Percentiles rank a stretch among this genome's conserved stretches.
Evolutionary conservation across 179 eudicot species (phyloP).

Genomic region (Sideroxylon spinosum): DNA sequence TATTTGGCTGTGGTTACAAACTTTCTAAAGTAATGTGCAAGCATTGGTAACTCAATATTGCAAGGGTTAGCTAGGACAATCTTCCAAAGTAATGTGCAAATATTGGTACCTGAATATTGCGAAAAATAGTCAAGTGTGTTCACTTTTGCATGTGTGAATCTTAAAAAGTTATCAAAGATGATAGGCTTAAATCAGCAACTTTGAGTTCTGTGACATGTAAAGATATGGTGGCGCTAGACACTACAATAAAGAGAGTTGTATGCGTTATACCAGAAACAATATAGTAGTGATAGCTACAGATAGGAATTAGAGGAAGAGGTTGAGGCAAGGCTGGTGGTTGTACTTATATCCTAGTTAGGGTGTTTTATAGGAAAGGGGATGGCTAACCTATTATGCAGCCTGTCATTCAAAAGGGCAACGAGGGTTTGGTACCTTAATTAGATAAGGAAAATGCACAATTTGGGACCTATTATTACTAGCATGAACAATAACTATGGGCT

Average conservation of each 20-base stretch:
- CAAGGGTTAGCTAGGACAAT: neutral
- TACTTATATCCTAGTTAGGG: neutral
- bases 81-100: neutral
- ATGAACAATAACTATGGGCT: too few relatives aligned
- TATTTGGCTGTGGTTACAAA: too few relatives aligned
- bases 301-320: neutral
- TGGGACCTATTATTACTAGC: neutral
- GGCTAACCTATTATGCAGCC: neutral
- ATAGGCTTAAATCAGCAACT: neutral
- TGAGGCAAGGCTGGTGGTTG: too few relatives aligned
- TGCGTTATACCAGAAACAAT: neutral
- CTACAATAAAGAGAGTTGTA: conserved; percentile 1
- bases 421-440: neutral
- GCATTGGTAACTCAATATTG: neutral
- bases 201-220: neutral
- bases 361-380: conserved; percentile 1
- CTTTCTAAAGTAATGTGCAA: neutral
- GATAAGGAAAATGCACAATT: conserved; percentile 6
- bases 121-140: neutral
- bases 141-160: neutral
- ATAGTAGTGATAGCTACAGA: neutral
- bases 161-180: neutral
- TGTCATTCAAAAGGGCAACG: neutral
- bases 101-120: neutral
- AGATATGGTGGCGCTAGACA: neutral